Evolutionary conservation across 305 asterid genomes (phyloP), one percentile per base, ranked within the genome.

Genomic region (Solanum hybrid): DNA sequence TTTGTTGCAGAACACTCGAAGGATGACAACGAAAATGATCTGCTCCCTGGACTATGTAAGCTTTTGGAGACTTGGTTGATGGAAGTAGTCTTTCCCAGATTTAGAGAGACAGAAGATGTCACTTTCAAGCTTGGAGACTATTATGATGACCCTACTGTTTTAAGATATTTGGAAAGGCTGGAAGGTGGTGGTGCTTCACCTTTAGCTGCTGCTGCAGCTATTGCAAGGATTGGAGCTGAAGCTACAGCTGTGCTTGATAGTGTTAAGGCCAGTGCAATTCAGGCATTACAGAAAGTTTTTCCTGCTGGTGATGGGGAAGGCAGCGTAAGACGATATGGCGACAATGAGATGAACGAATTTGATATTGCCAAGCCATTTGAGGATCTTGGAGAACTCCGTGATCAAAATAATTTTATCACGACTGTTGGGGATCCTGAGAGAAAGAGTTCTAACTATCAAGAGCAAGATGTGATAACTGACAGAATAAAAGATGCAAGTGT

Each of bases 31-130:
- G 99, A 96, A 92, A 95, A 93, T 84, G 98, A 96, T 93, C 92
- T 94, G 36, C 98, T 97, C 92, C 98, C 98, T 86, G 99, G 99
- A 76, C 96, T 95, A 69, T 97, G 99, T 93, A 96, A 97, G 93
- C 94, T 97, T 88, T 92, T 97, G 89, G 99, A 97, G 93, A 94
- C 98, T 77, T 97, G 99, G 99, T 92, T 97, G 94, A 95, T 94
- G 97, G 99, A 97, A 93, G 99, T 97, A 36, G 99, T 97, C 61
- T 97, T 97, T 92, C 98, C 99, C 89, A 95, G 98, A 90, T 97
- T 97, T 92, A 94, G 98, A 90, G 99, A 97, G 93, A 96, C 97
- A 79, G 94, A 93, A 90, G 96, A 92, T 82, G 88, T 95, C 51
- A 87, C 29, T 61, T 95, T 97, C 92, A 97, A 92, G 94, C 99